Evolutionary conservation across 306 rosid species (phyloP).

Genomic region (Dryas alaskensis): DNA sequence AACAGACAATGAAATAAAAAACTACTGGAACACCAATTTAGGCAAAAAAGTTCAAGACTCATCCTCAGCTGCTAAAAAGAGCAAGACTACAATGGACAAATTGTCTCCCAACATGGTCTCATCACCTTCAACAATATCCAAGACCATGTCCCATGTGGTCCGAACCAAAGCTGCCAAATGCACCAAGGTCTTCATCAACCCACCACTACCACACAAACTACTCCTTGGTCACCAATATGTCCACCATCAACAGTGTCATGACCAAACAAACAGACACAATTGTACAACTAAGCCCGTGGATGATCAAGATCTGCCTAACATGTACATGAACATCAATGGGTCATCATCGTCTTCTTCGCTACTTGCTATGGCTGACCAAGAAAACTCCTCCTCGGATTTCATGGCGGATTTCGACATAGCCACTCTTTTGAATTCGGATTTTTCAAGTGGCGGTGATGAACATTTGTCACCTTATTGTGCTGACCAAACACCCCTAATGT

Average conservation of each 20-base stretch:
- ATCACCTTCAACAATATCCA: not conserved
- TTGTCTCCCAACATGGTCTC: not conserved
- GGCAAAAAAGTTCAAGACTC: conserved; percentile 7
- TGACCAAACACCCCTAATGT: not conserved
- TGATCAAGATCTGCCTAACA: not conserved
- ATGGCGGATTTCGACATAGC: conserved; percentile 1
- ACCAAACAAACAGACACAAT: not conserved
- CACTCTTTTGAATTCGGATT: conserved; percentile 10
- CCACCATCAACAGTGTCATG: not conserved
- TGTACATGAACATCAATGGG: not conserved
- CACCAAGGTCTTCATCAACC: conserved; percentile 17
- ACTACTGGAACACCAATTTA: conserved; percentile 21
- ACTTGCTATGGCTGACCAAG: not conserved
- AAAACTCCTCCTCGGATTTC: conserved; percentile 10
- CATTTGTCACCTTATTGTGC: not conserved
- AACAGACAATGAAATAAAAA: conserved; percentile 29
- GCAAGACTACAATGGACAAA: not conserved
- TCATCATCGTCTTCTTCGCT: not conserved
- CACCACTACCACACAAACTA: not conserved
- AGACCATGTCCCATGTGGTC: not conserved
- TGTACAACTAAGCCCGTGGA: not conserved
- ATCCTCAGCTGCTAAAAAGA: not conserved
- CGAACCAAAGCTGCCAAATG: conserved; percentile 30
- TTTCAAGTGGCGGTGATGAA: not conserved
- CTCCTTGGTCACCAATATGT: not conserved